Evolutionary conservation across 768 basidiomycete species (phyloP), one percentile per base, ranked within the genome.

Genomic region (Holtermannia corniformis): DNA sequence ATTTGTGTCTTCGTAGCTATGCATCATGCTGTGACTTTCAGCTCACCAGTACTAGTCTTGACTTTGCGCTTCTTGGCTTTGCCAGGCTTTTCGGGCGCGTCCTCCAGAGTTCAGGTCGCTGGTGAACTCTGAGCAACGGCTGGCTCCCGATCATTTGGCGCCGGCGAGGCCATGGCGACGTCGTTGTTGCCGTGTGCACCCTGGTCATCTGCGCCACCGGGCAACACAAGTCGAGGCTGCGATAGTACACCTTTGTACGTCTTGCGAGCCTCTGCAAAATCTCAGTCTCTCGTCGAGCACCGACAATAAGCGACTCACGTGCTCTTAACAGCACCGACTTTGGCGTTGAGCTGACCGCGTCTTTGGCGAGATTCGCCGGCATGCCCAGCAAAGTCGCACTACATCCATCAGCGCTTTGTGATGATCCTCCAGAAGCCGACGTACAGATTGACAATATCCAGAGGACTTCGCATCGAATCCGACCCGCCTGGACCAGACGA

Each of bases 311-410:
- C 7, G 3, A 65, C 71, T 57, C 47, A 72, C 71, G 71, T 21
- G 71, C 71, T 54, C 58, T 58, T 2, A 70, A 56, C 14, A 72
- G 49, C 4, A 70, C 65, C 44, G 55, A 52, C 37, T 61, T 61
- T 7, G 64, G 59, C 26, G 59, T 64, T 7, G 52, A 49, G 2
- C 54, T 51, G 21, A 72, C 51, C 13, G 67, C 56, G 27, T 70
- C 67, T 50, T 65, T 68, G 2, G 71, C 67, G 1, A 70, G 59
- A 56, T 72, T 72, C 19, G 68, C 64, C 25, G 68, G 67, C 71
- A 72, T 68, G 1, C 71, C 71, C 42, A 72, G 57, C 46, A 66
- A 57, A 23, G 63, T 59, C 10, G 56, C 69, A 12, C 67, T 69
- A 37, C 16, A 7, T 16, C 40, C 1, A n/a, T 25, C 24, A 44